A percentile compares a stretch with the other conserved stretches of the same genome.
phyloP scores from a whole-genome alignment of 768 basidiomycete genomes.

The Phanerochaete carnosa region DNA sequence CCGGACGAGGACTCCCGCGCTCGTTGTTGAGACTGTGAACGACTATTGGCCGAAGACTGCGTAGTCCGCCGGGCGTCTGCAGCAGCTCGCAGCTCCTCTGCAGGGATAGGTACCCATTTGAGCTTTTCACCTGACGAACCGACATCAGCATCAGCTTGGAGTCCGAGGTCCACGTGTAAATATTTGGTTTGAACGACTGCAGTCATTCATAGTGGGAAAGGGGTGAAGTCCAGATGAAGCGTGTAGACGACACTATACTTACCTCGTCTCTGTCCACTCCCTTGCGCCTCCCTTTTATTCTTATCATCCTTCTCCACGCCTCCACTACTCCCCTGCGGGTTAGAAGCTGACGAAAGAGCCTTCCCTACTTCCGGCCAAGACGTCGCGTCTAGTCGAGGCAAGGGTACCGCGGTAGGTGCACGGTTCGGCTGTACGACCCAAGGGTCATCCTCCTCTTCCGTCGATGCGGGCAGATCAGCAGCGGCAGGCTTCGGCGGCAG shows the following conservation, averaged over 20 bases:
- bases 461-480: background rate
- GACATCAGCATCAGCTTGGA: background rate
- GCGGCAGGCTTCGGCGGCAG: background rate
- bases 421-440: constrained; percentile 41
- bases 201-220: background rate
- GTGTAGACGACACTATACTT: constrained; percentile 34
- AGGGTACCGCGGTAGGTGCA: background rate
- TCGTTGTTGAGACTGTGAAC: constrained; percentile 17
- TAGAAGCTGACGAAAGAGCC: constrained; percentile 12
- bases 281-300: constrained; percentile 18
- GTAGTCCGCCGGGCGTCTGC: constrained; percentile 36
- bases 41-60: constrained; percentile 24
- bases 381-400: constrained; percentile 25
- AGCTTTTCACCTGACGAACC: constrained; percentile 45
- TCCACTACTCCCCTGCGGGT: constrained; percentile 2
- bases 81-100: constrained; percentile 52
- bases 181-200: constrained; percentile 2
- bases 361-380: constrained; percentile 47
- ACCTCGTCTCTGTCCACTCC: constrained; percentile 27
- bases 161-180: background rate
- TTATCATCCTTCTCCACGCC: constrained; percentile 20
- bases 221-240: background rate
- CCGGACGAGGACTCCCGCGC: background rate
- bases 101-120: constrained; percentile 61
- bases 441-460: constrained; percentile 33